A percentile compares a stretch with the other conserved stretches of the same genome.
phyloP scores from a whole-genome alignment of 2,329 filamentous ascomycete species.

The Sporothrix brunneoviolacea region DNA sequence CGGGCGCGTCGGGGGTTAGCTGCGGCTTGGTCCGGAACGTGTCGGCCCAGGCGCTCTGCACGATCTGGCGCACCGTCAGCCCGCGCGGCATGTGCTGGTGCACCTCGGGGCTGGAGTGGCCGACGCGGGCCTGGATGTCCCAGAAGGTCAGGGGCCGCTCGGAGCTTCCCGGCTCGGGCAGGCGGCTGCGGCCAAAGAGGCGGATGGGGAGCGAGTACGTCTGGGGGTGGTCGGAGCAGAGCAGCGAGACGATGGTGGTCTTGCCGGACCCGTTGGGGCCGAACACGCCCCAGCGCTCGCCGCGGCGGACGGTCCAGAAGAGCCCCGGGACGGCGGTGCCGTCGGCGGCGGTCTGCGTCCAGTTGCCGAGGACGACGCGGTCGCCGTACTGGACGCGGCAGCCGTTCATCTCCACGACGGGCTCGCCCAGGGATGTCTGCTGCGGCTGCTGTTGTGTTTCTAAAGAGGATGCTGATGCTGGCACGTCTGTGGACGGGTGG shows the following conservation, averaged over 20 bases:
- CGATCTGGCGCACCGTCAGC: constrained; percentile 62
- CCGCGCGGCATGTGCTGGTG: constrained; percentile 84
- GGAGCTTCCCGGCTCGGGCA: constrained; percentile 58
- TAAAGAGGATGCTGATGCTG: constrained; percentile 16
- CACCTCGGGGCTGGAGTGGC: constrained; percentile 89
- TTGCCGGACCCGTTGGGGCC: constrained; percentile 94
- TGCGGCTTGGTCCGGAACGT: constrained; percentile 70
- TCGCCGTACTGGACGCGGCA: constrained; percentile 74
- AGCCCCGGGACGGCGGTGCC: constrained; percentile 54
- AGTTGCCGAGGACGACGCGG: constrained; percentile 74
- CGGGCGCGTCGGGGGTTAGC: constrained; percentile 49
- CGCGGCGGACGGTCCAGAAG: constrained; percentile 74
- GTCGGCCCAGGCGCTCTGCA: constrained; percentile 86
- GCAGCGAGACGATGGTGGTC: constrained; percentile 84
- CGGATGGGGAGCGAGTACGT: constrained; percentile 83
- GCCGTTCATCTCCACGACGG: constrained; percentile 79
- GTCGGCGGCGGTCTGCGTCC: constrained; percentile 55
- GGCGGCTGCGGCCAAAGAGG: constrained; percentile 73
- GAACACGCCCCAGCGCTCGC: constrained; percentile 87
- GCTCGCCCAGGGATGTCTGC: constrained; percentile 44
- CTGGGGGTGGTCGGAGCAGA: constrained; percentile 94
- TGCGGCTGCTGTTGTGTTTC: neutral
- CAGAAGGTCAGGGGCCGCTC: constrained; percentile 71
- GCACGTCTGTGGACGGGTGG: neutral
- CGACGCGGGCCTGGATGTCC: constrained; percentile 83